Evolutionary conservation across 2,329 filamentous ascomycete species (phyloP), one percentile per base, ranked within the genome.

Genomic region (Paramyrothecium sp.): DNA sequence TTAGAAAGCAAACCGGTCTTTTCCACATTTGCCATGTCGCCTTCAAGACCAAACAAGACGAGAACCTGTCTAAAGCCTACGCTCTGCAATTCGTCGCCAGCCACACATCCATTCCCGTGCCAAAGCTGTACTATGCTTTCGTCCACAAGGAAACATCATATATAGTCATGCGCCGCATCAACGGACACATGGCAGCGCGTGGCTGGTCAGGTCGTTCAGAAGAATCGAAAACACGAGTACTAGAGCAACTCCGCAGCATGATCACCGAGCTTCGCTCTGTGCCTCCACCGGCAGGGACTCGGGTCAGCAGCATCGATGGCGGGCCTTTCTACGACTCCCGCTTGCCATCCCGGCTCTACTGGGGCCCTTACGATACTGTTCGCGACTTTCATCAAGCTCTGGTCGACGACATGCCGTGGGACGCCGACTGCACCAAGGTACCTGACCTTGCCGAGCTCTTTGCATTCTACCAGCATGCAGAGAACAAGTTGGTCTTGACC

Each of bases 51-150:
- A 72, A 67, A 12, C 56, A 54, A 30, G 61, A 53, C 48, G 61
- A 65, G 11, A 66, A 70, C 47, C 66, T 78, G 8, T 64, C 71
- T 7, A 75, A 79, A 65, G 76, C 71, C 26, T 64, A 65, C 44
- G 66, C 76, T 3, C 75, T 81, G 68, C 60, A 68, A 22, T 78
- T 73, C 52, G 59, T 81, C 51, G 67, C 71, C 5, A 51, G 67
- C 16, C 67, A 77, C 53, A 81, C 77, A 4, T 68, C 67, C 2
- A 70, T 81, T 23, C 78, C 76, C 5, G 75, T 81, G 2, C 78
- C 79, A 2, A 69, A 72, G 22, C 68, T 81, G 1, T 69, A 77
- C 59, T 75, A 65, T 58, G 70, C 76, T 13, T 80, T 79, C 57
- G 54, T 63, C 2, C 65, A 72, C 56, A 65, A 69, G 22, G 68